Percentiles rank a stretch among this genome's conserved stretches.
Evolutionary conservation across 768 basidiomycete species (phyloP).

Genomic region (Melanogaster broomeanus): DNA sequence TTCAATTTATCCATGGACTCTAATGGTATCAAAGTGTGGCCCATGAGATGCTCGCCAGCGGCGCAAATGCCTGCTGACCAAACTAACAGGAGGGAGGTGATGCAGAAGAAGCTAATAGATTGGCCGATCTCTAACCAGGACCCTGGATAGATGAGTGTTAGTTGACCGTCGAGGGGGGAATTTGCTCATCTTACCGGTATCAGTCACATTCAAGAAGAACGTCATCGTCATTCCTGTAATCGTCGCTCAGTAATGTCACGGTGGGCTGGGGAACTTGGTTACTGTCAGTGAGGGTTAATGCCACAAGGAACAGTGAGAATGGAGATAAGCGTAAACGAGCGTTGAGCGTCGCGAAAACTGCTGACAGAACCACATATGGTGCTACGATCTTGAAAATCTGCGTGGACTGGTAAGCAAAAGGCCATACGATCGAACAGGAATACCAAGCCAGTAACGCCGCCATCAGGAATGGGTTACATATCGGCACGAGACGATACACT

Average conservation of each 20-base stretch:
- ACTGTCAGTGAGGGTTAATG: constrained; percentile 52
- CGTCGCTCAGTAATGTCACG: constrained; percentile 1
- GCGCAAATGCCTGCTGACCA: constrained; percentile 81
- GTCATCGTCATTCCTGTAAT: constrained; percentile 72
- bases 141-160: constrained; percentile 39
- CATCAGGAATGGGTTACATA: constrained; percentile 88
- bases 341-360: constrained; percentile 68
- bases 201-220: constrained; percentile 83
- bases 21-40: constrained; percentile 28
- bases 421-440: not conserved
- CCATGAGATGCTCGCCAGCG: constrained; percentile 71
- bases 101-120: constrained; percentile 86
- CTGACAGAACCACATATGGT: constrained; percentile 77
- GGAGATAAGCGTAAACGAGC: constrained; percentile 68
- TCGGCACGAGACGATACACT: constrained; percentile 82
- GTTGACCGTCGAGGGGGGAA: not conserved
- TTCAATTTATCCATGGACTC: constrained; percentile 18
- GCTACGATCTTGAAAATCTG: constrained; percentile 82
- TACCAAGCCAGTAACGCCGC: constrained; percentile 61
- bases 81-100: constrained; percentile 73
- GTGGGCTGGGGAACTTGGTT: constrained; percentile 2
- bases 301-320: constrained; percentile 79
- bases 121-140: constrained; percentile 92
- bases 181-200: constrained; percentile 55
- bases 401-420: not conserved